phyloP scores from a whole-genome alignment of 2,329 filamentous ascomycete genomes.

The Oidium heveae region DNA sequence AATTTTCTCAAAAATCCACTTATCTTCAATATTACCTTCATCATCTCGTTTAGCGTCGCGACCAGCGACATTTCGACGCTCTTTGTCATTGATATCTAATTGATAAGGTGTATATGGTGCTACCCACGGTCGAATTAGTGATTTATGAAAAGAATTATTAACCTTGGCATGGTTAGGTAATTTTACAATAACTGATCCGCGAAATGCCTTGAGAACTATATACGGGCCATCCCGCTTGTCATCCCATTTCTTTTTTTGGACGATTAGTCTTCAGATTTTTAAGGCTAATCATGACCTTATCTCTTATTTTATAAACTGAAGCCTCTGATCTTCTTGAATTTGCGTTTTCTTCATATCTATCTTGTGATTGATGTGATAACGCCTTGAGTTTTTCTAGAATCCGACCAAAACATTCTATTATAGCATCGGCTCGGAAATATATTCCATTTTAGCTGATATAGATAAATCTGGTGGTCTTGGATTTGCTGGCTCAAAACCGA shows the following conservation, averaged over 20 bases:
- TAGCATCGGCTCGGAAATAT: neutral
- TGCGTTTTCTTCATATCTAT: neutral
- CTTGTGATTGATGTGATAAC: neutral
- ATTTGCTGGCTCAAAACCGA: neutral
- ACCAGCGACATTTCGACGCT: neutral
- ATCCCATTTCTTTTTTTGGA: no score
- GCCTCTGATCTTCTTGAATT: neutral
- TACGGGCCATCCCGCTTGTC: neutral
- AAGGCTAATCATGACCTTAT: neutral
- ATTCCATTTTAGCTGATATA: neutral
- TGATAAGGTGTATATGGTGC: neutral
- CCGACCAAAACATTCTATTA: neutral
- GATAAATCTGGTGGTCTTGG: neutral
- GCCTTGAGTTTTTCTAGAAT: neutral
- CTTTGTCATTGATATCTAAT: neutral
- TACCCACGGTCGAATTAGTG: neutral
- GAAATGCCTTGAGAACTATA: neutral
- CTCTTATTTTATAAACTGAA: neutral
- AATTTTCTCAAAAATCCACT: neutral
- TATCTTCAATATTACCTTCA: neutral
- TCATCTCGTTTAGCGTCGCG: neutral
- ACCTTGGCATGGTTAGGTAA: neutral
- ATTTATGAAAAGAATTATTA: neutral
- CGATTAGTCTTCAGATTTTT: neutral
- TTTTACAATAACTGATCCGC: neutral